phyloP scores from a whole-genome alignment of 2,329 filamentous ascomycete species.

The Ophiocordyceps camponoti-leonardi region DNA sequence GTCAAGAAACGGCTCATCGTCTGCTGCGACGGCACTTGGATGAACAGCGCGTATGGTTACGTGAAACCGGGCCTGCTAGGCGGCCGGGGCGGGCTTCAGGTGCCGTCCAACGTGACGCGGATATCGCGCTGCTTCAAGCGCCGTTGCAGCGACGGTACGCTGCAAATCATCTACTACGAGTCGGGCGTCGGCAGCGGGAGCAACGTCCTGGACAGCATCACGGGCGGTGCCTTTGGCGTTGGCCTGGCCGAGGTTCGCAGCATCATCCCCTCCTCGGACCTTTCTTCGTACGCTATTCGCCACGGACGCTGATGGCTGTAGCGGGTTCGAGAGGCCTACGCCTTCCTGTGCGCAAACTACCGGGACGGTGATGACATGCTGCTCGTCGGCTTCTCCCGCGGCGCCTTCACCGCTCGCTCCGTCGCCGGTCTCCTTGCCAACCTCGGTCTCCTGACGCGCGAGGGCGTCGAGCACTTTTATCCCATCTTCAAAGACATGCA shows the following conservation, averaged over 20 bases:
- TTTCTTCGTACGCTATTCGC: too few relatives aligned
- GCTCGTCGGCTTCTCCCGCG: conserved; percentile 38
- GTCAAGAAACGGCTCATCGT: conserved; percentile 28
- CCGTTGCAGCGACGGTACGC: conserved; percentile 28
- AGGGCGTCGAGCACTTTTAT: conserved; percentile 35
- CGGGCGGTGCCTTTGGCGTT: conserved; percentile 36
- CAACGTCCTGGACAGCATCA: conserved; percentile 28
- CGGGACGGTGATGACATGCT: conserved; percentile 38
- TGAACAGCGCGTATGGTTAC: conserved; percentile 32
- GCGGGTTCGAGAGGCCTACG: conserved; percentile 42
- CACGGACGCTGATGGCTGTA: conserved; percentile 9
- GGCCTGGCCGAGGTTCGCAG: conserved; percentile 32
- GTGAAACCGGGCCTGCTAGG: conserved; percentile 19
- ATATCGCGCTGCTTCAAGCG: conserved; percentile 39
- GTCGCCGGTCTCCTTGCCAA: conserved; percentile 34
- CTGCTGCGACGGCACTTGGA: conserved; percentile 37
- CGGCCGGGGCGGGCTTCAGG: conserved; percentile 23
- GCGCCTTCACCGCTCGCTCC: conserved; percentile 40
- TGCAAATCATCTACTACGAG: conserved; percentile 44
- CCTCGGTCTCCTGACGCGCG: conserved; percentile 32
- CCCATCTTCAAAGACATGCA: conserved; percentile 40
- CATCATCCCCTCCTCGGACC: background rate
- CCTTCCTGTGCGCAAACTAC: conserved; percentile 45
- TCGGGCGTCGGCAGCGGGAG: conserved; percentile 40
- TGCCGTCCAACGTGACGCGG: conserved; percentile 43